Percentiles rank a stretch among this genome's conserved stretches.
Evolutionary conservation across 305 asterid species (phyloP).

Genomic region (Nicotiana rustica): DNA sequence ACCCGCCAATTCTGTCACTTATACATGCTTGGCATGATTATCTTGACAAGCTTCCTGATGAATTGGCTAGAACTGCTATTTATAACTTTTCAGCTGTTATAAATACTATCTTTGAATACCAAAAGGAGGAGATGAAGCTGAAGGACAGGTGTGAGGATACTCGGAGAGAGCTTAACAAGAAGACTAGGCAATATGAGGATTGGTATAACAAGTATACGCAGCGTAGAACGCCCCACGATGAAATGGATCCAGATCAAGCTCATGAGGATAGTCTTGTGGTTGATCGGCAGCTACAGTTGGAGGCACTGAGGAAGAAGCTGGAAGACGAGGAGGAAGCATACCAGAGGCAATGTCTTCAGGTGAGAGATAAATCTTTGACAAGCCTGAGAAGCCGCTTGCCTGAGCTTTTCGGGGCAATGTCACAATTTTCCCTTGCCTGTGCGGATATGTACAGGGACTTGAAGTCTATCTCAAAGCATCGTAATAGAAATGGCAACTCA

Average conservation of each 20-base stretch:
- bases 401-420: slow-evolving; percentile 71
- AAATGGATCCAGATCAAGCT: slow-evolving; percentile 66
- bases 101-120: slow-evolving; percentile 69
- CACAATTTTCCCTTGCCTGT: slow-evolving; percentile 82
- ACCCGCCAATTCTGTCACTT: slow-evolving; percentile 72
- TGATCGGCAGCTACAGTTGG: slow-evolving; percentile 67
- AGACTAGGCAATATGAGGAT: slow-evolving; percentile 70
- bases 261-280: slow-evolving; percentile 53
- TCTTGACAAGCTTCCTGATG: slow-evolving; percentile 86
- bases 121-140: slow-evolving; percentile 82
- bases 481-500: slow-evolving; percentile 46
- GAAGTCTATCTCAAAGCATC: slow-evolving; percentile 55
- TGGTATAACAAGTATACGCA: slow-evolving; percentile 81
- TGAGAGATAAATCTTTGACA: slow-evolving; percentile 81
- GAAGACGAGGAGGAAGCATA: slow-evolving; percentile 77
- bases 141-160: slow-evolving; percentile 72
- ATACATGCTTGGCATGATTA: slow-evolving; percentile 72
- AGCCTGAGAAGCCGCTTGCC: slow-evolving; percentile 83
- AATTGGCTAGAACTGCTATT: slow-evolving; percentile 74
- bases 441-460: slow-evolving; percentile 80
- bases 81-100: slow-evolving; percentile 78
- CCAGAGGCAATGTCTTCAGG: slow-evolving; percentile 79
- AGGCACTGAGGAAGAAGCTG: slow-evolving; percentile 60
- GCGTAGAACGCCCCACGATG: slow-evolving; percentile 69
- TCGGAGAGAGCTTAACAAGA: slow-evolving; percentile 68